Evolutionary conservation across 257 asterid species (phyloP), one percentile per base, ranked within the genome.

Genomic region (Ehretia macrophylla): DNA sequence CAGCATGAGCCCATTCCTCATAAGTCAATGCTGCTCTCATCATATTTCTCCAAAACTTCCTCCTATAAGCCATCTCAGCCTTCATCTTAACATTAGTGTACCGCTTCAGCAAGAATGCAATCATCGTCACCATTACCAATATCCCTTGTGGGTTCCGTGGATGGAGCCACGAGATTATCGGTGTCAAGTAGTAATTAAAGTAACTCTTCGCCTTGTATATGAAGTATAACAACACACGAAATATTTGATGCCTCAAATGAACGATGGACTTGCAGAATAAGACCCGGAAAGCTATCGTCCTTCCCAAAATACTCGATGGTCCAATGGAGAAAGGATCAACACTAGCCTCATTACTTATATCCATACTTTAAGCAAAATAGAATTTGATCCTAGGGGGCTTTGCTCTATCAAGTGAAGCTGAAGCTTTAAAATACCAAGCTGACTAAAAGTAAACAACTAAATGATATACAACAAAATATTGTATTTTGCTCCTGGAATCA

Each of bases 1-100:
- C 90, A 32, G 95, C 97, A 72, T 93, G 99, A 59, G 96, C 95
- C 99, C 99, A 93, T 65, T 93, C 97, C 68, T 93, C 99, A 49
- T 93, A 93, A 4, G 88, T 93, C 51, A 86, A 69, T n/a, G 97
- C 97, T 49, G 84, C 64, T 42, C 87, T 83, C 96, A 83, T 89
- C 95, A 86, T 86, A 59, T 93, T 93, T 77, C 94, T 81, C 99
- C 99, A 92, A 63, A 92, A 88, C 42, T 88, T 86, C 74, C 94
- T 80, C 81, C 87, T 79, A 70, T 88, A 88, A 1, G 89, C 97
- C 97, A 88, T 84, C 75, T 92, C 93, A 0, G 96, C 97, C 75
- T 84, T 79, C 53, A 35, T 66, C 60, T 83, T 92, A 68, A 92
- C 94, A 68, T 84, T 81, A 11, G 97, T 83, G 77, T 74, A 86